These are phyloP conservation scores for Metschnikowia lunata DNA, from an alignment of 805 yeast genomes.

Conservation along the genomic window DNA sequence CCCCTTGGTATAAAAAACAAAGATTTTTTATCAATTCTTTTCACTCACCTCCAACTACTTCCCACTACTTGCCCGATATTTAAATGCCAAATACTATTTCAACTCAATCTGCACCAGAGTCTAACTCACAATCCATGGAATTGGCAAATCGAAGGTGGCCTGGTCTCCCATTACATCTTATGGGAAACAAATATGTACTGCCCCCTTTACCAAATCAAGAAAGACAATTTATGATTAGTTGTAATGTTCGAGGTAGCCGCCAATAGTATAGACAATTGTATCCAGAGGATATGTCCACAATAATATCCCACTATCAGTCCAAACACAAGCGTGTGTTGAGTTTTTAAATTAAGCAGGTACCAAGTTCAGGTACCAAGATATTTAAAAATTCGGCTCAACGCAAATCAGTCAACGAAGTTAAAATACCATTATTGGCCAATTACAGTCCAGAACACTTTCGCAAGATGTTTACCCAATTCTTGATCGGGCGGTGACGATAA, in stretches of 20 bases:
- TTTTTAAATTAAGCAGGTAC: not conserved
- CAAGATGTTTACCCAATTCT: conserved; percentile 1
- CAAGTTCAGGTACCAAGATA: conserved; percentile 3
- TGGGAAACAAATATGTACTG: no score
- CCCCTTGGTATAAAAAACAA: no score
- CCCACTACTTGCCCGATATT: no score
- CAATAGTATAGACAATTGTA: not conserved
- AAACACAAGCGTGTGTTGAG: conserved; percentile 1
- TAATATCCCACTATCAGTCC: not conserved
- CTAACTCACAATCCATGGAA: no score
- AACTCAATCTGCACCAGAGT: no score
- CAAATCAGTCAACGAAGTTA: not conserved
- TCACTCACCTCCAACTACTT: no score
- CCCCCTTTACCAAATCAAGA: no score
- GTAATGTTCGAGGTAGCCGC: not conserved
- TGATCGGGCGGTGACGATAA: conserved; percentile 1
- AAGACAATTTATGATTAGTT: not conserved
- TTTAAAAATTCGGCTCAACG: not conserved
- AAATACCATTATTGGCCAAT: conserved; percentile 1
- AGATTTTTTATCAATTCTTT: no score
- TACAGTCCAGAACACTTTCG: not conserved
- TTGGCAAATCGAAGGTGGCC: no score
- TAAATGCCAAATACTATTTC: no score
- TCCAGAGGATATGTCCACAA: conserved; percentile 6
- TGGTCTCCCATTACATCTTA: no score